Evolutionary conservation across 1,139 yeast species (phyloP), one percentile per base, ranked within the genome.

Genomic region (Zhuliangozyma blackwelliae): DNA sequence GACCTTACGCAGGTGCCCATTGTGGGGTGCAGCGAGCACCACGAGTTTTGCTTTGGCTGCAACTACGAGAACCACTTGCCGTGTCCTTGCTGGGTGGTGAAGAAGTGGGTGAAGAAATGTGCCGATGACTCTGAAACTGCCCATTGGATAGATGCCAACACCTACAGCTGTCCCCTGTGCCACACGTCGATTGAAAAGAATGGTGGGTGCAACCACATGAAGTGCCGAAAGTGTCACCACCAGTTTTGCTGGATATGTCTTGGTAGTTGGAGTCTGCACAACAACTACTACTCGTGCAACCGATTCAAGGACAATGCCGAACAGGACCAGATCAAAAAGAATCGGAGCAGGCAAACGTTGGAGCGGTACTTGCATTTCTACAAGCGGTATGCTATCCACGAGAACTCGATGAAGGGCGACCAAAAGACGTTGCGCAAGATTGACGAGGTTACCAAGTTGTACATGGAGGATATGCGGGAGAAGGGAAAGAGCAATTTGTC

Each of bases 151-250:
- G 72, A 79, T n/a, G 82, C 87, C 3, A 82, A 92, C 56, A 89
- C 98, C 2, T 84, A 88, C 50, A 76, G 77, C 35, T 92, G 98
- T 55, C 90, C 94, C 3, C 65, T 72, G 45, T 82, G 92, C 58
- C 60, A 57, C 16, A 55, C 81, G 0, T 59, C 69, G n/a, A 82
- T 82, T 43, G 89, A 86, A 51, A 85, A 90, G 54, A 84, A 83
- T 54, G 97, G 97, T 25, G 97, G 97, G 0, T 92, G 97, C 61
- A 90, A 92, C 61, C 98, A 92, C 61, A 90, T 92, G 96, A 75
- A 80, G 0, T 92, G 99, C 57, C 68, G 76, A 5, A 82, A 80
- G 44, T 92, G 99, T 58, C 57, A 59, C 10, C 63, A 77, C 54
- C 87, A 90, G 52, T 92, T 89, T 56, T 92, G 99, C 57, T 92